Conservation (phyloP, 2,329 filamentous ascomycete species). For the Colletotrichum limetticola region DNA sequence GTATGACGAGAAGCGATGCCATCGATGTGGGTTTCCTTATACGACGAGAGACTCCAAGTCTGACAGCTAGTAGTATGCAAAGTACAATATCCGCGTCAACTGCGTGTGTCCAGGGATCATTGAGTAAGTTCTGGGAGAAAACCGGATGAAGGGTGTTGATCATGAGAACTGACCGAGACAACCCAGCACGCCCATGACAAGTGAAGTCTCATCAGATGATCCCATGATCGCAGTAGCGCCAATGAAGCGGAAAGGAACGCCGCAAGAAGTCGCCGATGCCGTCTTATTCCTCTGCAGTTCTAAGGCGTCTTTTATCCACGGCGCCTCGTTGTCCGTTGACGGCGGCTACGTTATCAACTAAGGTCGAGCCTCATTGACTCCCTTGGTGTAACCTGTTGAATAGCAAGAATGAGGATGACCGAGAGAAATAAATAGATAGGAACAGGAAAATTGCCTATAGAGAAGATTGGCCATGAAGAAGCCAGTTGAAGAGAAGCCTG, state of each 20-base stretch:
- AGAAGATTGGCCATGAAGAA: neutral
- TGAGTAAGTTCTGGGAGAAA: constrained; percentile 41
- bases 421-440: neutral
- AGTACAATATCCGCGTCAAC: constrained; percentile 56
- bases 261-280: constrained; percentile 58
- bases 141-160: neutral
- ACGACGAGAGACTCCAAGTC: neutral
- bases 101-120: constrained; percentile 58
- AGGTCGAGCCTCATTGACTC: no score
- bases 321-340: constrained; percentile 54
- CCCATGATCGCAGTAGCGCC: constrained; percentile 47
- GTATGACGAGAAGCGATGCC: constrained; percentile 58
- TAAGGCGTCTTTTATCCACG: constrained; percentile 58
- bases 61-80: constrained; percentile 48
- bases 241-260: constrained; percentile 52
- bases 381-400: no score
- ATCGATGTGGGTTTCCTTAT: constrained; percentile 49
- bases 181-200: constrained; percentile 53
- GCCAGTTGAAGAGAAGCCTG: neutral
- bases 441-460: neutral
- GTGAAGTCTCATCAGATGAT: constrained; percentile 46
- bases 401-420: no score
- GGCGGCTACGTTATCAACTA: constrained; percentile 49
- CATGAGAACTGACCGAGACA: neutral
- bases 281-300: constrained; percentile 56